Evolutionary conservation across 2,329 filamentous ascomycete species (phyloP), one percentile per base, ranked within the genome.

Genomic region (Calonectria pauciramosa): DNA sequence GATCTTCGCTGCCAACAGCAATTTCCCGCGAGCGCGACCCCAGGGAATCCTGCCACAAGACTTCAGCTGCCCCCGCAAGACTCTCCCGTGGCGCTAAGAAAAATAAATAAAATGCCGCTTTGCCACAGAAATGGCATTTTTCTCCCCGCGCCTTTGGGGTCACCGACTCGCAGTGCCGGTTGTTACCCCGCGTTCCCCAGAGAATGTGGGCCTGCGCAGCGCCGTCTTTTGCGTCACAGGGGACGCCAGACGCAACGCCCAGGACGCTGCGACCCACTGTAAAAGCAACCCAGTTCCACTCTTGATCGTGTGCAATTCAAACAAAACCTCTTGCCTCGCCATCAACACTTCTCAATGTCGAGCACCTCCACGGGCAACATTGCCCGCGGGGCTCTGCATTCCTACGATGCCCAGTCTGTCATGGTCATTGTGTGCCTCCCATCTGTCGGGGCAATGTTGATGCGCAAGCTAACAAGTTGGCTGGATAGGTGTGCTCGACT

Each of bases 401-500:
- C 56, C 34, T 63, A 63, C 23, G 34, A 63, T 63, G 23, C 23
- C 36, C n/a, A 63, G 14, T 41, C 56, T 6, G 56, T 63, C 11
- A 63, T 63, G 56, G 56, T 63, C 23, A 63, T 63, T 41, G 56
- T 60, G 36, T 13, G 56, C 14, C 10, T 23, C 23, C 30, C n/a
- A 10, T 30, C 5, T 14, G n/a, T 20, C 32, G 8, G 30, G n/a
- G 23, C 56, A 18, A 34, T n/a, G 34, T 10, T 13, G n/a, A 16
- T 16, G 14, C n/a, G 11, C 14, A n/a, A 36, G 56, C 34, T 63
- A 30, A 63, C 23, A 18, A 4, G 18, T 20, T 18, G 26, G 34
- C 9, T 3, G 5, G 1, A 2, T 8, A 79, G 77, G 64, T 75
- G 11, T 71, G 75, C 16, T 66, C 77, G 23, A 76, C 77, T 3